Conservation (phyloP, 352 stramenopile genomes). For the Globisporangium rhizosaccharum region DNA sequence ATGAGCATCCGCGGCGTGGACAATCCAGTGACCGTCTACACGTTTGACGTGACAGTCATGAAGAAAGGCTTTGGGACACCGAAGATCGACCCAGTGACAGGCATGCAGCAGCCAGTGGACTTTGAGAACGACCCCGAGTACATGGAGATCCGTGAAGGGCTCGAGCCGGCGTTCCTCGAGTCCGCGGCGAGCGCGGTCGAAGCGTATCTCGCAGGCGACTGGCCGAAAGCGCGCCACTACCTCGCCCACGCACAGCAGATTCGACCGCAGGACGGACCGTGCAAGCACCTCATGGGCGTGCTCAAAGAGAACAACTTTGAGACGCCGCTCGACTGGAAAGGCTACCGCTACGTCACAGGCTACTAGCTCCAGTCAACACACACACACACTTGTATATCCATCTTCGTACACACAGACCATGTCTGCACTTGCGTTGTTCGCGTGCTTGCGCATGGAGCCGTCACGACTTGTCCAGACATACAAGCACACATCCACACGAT, state of each 20-base stretch:
- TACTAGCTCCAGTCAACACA: slow-evolving; percentile 27
- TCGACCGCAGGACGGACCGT: slow-evolving; percentile 85
- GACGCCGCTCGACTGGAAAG: slow-evolving; percentile 89
- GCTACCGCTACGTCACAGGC: slow-evolving; percentile 85
- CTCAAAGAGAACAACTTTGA: slow-evolving; percentile 83
- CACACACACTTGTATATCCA: too few relatives aligned
- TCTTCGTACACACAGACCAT: too few relatives aligned
- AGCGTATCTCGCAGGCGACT: slow-evolving; percentile 69
- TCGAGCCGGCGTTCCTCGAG: slow-evolving; percentile 80
- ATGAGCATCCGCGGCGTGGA: slow-evolving; percentile 83
- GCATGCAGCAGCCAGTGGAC: slow-evolving; percentile 61
- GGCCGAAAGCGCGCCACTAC: slow-evolving; percentile 69
- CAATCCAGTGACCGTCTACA: slow-evolving; percentile 80
- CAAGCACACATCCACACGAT: too few relatives aligned
- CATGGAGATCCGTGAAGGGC: slow-evolving; percentile 73
- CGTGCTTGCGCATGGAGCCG: too few relatives aligned
- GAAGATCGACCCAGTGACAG: slow-evolving; percentile 55
- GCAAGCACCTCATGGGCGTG: slow-evolving; percentile 86
- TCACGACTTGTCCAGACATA: too few relatives aligned
- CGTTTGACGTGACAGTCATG: slow-evolving; percentile 81
- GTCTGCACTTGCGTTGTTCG: too few relatives aligned
- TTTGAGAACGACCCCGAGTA: slow-evolving; percentile 83
- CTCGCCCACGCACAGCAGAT: slow-evolving; percentile 69
- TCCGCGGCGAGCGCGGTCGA: slow-evolving; percentile 60
- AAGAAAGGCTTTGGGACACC: slow-evolving; percentile 72